Conservation (phyloP, 164 flowering plant genomes). For the Paratinospora sagittata region DNA sequence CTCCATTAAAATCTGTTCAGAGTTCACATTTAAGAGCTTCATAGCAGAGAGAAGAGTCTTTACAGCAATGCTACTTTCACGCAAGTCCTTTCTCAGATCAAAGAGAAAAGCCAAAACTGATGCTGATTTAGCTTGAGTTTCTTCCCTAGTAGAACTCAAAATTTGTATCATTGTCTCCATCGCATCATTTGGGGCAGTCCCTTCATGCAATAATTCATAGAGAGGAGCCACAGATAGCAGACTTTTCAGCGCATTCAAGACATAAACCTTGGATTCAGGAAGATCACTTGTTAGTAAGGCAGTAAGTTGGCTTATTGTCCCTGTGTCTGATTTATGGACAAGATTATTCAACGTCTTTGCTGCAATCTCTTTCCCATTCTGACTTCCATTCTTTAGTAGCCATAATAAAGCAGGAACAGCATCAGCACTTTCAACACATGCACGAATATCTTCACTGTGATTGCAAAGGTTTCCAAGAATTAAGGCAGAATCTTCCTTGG, state of each 20-base stretch:
- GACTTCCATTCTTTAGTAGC: constrained; percentile 74
- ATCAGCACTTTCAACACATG: constrained; percentile 89
- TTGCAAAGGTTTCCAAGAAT: constrained; percentile 69
- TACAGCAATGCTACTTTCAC: constrained; percentile 78
- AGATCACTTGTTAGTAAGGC: constrained; percentile 86
- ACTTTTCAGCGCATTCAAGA: constrained; percentile 87
- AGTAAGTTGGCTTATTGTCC: constrained; percentile 92
- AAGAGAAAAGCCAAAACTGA: constrained; percentile 81
- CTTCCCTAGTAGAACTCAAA: constrained; percentile 71
- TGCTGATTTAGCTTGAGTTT: constrained; percentile 93
- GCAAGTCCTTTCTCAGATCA: constrained; percentile 74
- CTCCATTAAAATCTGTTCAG: constrained; percentile 61
- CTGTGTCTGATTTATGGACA: constrained; percentile 92
- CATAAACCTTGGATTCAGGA: constrained; percentile 90
- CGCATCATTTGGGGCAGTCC: constrained; percentile 97
- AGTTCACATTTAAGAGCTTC: constrained; percentile 67
- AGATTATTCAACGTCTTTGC: constrained; percentile 90
- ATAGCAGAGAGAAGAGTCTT: constrained; percentile 62
- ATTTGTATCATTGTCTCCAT: constrained; percentile 88
- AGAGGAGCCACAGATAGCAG: constrained; percentile 83
- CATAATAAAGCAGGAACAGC: constrained; percentile 72
- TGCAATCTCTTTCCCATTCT: constrained; percentile 88
- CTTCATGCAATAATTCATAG: constrained; percentile 74
- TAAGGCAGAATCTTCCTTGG: constrained; percentile 71
- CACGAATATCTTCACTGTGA: constrained; percentile 91